A percentile compares a stretch with the other conserved stretches of the same genome.
Conservation (phyloP, 192 early-diverging fungal genomes). For the Allomyces macrogynus region DNA sequence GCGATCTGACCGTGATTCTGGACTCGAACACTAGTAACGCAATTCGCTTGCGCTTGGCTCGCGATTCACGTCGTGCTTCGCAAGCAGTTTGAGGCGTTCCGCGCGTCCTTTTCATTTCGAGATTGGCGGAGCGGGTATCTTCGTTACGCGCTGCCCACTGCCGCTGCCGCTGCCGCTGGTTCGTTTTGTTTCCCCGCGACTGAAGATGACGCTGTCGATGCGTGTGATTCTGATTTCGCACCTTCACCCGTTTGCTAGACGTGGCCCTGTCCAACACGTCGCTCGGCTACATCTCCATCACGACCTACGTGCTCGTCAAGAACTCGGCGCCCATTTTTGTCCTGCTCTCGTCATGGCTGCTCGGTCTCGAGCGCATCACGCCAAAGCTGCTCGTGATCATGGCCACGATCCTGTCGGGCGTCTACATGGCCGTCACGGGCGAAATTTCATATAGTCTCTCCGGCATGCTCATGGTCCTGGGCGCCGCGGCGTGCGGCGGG, state of each 20-base stretch:
- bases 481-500: neutral
- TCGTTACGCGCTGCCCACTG: neutral
- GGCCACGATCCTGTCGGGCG: neutral
- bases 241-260: neutral
- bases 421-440: neutral
- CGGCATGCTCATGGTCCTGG: neutral
- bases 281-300: neutral
- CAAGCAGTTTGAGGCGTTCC: neutral
- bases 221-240: no score
- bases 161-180: neutral
- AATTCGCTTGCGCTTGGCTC: neutral
- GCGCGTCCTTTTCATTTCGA: neutral
- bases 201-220: no score
- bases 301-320: neutral
- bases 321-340: neutral
- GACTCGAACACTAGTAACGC: neutral
- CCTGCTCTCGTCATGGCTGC: neutral
- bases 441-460: neutral
- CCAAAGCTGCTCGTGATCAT: neutral
- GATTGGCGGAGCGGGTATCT: neutral
- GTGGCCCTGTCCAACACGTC: neutral
- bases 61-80: neutral
- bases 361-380: neutral
- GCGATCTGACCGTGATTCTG: no score
- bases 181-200: no score